Base-by-base conservation (phyloP, 192 early-diverging fungal species). In the Dimargaris verticillata region DNA sequence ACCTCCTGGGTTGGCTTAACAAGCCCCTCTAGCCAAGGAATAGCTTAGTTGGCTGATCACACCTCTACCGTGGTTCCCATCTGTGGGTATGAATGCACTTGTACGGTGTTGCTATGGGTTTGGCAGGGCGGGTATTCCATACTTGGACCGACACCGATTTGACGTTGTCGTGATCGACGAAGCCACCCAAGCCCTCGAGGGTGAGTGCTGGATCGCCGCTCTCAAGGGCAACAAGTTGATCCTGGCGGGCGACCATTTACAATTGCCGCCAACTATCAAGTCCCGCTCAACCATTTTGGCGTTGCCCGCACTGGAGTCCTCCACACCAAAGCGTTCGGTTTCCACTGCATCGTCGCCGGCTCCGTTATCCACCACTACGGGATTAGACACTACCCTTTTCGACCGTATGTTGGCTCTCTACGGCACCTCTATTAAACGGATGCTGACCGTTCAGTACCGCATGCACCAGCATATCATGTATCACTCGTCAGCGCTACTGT, bases 121-220 rank as follows among this genome's bases (percentile, higher is more conserved):
- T 38, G 33, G 33, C 22, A 13, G 58, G n/a, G n/a, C 74, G 66
- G 66, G 79, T 63, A 15, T 68, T 5, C 6, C 17, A 5, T 38
- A 44, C 17, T 43, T 59, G 43, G 57, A 59, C 43, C 57, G 25
- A 0, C 64, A 82, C 28, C 64, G 78, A 41, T 96, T 92, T 68
- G 91, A 93, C 65, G 79, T 83, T 0, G 84, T 91, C 0, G 70
- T 96, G 24, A 88, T 96, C 53, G 93, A 96, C 61, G 93, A 96
- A 67, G 88, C 87, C 0, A 84, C 85, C 5, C 93, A 96, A 66
- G 88, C 89, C 5, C 54, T 83, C 20, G 86, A 88, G 66, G 79
- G 74, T 28, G 93, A 96, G 72, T 87, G 87, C 64, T 96, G 91
- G 90, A 86, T 93, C 54, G 88, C 93, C 1, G 77, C 90, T 14